Conservation (phyloP, 2,329 filamentous ascomycete species). For the Penicillium sumatraense region DNA sequence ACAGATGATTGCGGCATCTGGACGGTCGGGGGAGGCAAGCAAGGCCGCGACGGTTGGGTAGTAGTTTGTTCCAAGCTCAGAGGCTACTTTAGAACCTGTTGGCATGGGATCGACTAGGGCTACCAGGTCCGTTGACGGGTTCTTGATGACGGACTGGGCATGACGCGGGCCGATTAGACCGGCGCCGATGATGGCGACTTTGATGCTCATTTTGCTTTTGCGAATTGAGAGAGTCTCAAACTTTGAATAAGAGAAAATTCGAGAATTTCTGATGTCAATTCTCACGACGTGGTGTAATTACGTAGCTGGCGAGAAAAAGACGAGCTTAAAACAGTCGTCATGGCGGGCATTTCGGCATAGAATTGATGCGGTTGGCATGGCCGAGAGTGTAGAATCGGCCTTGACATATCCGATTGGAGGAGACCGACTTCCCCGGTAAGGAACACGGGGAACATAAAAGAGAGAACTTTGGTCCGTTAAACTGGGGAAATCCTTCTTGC, state of each 20-base stretch:
- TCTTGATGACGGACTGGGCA: conserved; percentile 48
- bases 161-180: conserved; percentile 58
- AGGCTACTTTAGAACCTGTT: conserved; percentile 40
- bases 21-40: conserved; percentile 44
- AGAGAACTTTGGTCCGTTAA: neutral
- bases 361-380: neutral
- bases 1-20: conserved; percentile 62
- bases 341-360: neutral
- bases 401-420: conserved; percentile 4
- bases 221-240: neutral
- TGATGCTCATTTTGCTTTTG: conserved; percentile 26
- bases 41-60: conserved; percentile 51
- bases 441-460: too few species aligned
- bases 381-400: neutral
- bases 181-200: conserved; percentile 53
- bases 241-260: neutral
- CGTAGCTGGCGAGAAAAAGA: neutral
- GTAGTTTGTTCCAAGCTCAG: conserved; percentile 42
- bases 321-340: neutral
- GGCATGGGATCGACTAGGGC: conserved; percentile 55
- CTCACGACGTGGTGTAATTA: neutral
- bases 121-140: conserved; percentile 44
- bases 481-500: conserved; percentile 4
- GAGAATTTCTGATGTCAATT: neutral
- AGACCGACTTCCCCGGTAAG: neutral